Base-by-base conservation (phyloP, 2,329 filamentous ascomycete species). In the Tolypocladium guangdongense region DNA sequence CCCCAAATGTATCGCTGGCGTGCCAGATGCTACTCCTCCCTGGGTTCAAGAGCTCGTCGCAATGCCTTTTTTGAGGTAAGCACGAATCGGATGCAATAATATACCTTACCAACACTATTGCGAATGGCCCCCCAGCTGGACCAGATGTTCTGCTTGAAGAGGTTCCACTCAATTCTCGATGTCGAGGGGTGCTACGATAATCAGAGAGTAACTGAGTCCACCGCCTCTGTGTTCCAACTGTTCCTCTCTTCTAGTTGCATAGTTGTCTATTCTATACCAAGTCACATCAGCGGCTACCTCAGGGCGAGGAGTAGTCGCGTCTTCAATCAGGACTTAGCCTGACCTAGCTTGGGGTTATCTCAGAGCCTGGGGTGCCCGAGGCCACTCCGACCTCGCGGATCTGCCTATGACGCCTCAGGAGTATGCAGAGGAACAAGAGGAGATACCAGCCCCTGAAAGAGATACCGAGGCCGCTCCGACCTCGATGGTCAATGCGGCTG, bases 371-470 rank as follows among this genome's bases (percentile, higher is more conserved):
- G n/a, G n/a, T n/a, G n/a, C n/a, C n/a, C n/a, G n/a, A n/a, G n/a
- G n/a, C n/a, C n/a, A n/a, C n/a, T n/a, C n/a, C n/a, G n/a, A n/a
- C n/a, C n/a, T 82, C 64, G 83, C 87, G 14, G 92, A 97, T 66
- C 78, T 84, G 1, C 90, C 90, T 0, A 71, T 95, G 56, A 91
- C 86, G 0, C 83, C 85, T 0, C 76, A 75, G 0, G 84, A 95
- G 63, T 77, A 81, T 49, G 70, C 77, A 3, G 77, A 86, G 50
- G 88, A 95, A 63, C 71, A 63, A 41, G 63, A 77, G 22, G 74
- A 78, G 14, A 71, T 93, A 27, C n/a, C n/a, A n/a, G n/a, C n/a
- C n/a, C n/a, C n/a, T n/a, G n/a, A n/a, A n/a, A n/a, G n/a, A n/a
- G n/a, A n/a, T n/a, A n/a, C n/a, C n/a, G n/a, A n/a, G n/a, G n/a